Conservation (phyloP, 352 stramenopile species). For the Phytophthora constricta region DNA sequence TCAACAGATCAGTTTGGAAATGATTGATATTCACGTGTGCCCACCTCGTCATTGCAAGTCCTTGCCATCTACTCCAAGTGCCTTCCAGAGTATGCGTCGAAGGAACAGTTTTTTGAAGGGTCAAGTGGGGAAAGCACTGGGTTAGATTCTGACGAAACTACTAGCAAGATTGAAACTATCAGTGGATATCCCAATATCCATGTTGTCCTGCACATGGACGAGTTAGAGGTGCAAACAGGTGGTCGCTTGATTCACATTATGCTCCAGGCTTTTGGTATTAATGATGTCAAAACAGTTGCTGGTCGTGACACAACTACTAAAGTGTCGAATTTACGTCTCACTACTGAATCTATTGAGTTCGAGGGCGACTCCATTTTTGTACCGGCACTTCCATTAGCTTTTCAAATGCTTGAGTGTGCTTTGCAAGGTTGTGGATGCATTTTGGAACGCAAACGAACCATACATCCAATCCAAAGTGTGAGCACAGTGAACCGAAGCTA, state of each 20-base stretch:
- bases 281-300: background rate
- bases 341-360: slow-evolving; percentile 77
- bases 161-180: background rate
- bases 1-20: slow-evolving; percentile 63
- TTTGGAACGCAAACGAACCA: slow-evolving; percentile 8
- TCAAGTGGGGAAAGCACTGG: slow-evolving; percentile 15
- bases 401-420: slow-evolving; percentile 78
- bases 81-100: background rate
- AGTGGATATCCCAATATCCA: slow-evolving; percentile 34
- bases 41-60: slow-evolving; percentile 25
- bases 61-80: slow-evolving; percentile 22
- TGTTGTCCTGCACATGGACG: slow-evolving; percentile 50
- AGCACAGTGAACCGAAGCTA: background rate
- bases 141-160: background rate
- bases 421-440: slow-evolving; percentile 65
- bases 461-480: background rate
- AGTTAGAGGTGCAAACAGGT: slow-evolving; percentile 57
- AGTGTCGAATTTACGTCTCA: slow-evolving; percentile 48
- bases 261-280: slow-evolving; percentile 35
- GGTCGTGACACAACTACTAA: slow-evolving; percentile 36
- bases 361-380: slow-evolving; percentile 67
- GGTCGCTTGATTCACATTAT: slow-evolving; percentile 46
- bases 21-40: slow-evolving; percentile 64
- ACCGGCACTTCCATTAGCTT: slow-evolving; percentile 62
- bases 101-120: slow-evolving; percentile 25